Conservation (phyloP, 306 rosid species). For the Dryas drummondii region DNA sequence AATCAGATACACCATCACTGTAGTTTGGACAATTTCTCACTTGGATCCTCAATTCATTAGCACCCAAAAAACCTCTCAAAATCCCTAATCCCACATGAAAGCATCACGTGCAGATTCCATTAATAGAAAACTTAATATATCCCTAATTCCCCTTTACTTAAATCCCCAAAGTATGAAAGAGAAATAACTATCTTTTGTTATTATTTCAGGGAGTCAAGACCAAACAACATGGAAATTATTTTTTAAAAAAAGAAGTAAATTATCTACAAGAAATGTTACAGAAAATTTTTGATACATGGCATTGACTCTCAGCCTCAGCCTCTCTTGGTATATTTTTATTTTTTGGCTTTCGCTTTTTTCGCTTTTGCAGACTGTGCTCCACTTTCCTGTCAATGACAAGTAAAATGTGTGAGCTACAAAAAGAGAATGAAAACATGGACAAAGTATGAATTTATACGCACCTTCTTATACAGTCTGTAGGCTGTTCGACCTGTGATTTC, state of each 20-base stretch:
- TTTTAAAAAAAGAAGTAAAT: neutral
- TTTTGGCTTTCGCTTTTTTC: conserved; percentile 43
- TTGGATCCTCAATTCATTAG: no score
- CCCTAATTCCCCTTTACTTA: no score
- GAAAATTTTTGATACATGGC: neutral
- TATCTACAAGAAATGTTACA: neutral
- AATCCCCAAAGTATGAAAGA: neutral
- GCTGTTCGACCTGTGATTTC: conserved; percentile 69
- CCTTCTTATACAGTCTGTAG: conserved; percentile 65
- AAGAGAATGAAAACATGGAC: neutral
- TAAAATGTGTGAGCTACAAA: conserved; percentile 19
- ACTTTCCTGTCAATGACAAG: conserved; percentile 56
- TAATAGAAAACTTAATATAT: no score
- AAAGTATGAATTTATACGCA: conserved; percentile 20
- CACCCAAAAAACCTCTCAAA: no score
- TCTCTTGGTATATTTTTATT: conserved; percentile 38
- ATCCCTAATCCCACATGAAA: no score
- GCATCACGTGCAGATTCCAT: no score
- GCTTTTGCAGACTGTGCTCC: conserved; percentile 50
- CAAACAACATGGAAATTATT: neutral
- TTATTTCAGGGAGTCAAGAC: neutral
- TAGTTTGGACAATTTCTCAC: no score
- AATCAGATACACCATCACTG: no score
- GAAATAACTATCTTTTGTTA: neutral
- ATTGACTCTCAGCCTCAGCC: conserved; percentile 30